phyloP scores from a whole-genome alignment of 345 rosid genomes.

The Brassica carinata region DNA sequence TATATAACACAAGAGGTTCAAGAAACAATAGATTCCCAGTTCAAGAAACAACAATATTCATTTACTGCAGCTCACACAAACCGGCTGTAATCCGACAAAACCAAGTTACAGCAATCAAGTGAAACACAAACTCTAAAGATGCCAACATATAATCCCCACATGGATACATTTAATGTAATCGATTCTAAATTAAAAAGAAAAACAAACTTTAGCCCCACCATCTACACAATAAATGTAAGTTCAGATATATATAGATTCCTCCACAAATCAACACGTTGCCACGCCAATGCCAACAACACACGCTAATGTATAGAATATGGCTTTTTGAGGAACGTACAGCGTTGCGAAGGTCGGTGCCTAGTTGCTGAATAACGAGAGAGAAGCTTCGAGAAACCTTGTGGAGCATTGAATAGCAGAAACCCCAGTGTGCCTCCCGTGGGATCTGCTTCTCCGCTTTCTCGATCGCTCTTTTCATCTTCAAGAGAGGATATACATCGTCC shows the following conservation, averaged over 20 bases:
- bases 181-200: not conserved
- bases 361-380: conserved; percentile 89
- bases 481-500: conserved; percentile 78
- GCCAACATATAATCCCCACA: not conserved
- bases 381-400: conserved; percentile 93
- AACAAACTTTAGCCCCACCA: not conserved
- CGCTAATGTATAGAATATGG: not conserved
- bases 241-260: conserved; percentile 21
- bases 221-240: not conserved
- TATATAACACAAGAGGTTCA: not conserved
- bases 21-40: not conserved
- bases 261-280: conserved; percentile 12
- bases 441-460: conserved; percentile 86
- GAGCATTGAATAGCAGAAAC: conserved; percentile 86
- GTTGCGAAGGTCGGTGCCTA: conserved; percentile 71
- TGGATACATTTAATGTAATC: not conserved
- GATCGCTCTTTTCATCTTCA: conserved; percentile 79
- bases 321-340: conserved; percentile 55
- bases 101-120: not conserved
- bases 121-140: not conserved
- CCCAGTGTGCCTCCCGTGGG: conserved; percentile 92
- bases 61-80: not conserved
- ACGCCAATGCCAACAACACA: not conserved
- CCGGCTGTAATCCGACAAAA: conserved; percentile 2
- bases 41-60: not conserved